Conservation (phyloP, 2,329 filamentous ascomycete genomes). For the Chrysoporthe puriensis region DNA sequence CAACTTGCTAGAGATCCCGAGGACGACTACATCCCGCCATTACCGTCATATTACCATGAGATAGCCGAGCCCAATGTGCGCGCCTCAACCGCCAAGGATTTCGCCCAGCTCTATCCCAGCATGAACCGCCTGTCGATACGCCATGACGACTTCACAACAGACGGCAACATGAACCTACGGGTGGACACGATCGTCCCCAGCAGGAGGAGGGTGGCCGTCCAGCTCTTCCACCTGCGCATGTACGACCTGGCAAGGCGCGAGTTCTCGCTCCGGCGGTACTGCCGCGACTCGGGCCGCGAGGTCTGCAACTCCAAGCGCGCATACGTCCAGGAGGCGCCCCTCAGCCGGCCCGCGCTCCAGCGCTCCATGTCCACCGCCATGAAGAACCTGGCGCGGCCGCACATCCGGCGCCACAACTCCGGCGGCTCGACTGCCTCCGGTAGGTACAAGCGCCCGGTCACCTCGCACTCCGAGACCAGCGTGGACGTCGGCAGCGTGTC, state of each 20-base stretch:
- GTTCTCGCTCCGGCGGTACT: conserved; percentile 90
- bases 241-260: conserved; percentile 84
- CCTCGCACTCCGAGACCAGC: conserved; percentile 40
- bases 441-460: conserved; percentile 39
- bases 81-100: conserved; percentile 79
- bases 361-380: conserved; percentile 54
- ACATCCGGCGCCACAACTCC: conserved; percentile 43
- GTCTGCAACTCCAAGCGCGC: conserved; percentile 83
- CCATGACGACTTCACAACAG: conserved; percentile 86
- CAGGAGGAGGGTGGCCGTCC: conserved; percentile 68
- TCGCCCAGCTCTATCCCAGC: conserved; percentile 85
- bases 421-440: conserved; percentile 36
- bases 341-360: conserved; percentile 46
- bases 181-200: conserved; percentile 76
- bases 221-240: conserved; percentile 94
- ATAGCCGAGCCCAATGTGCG: conserved; percentile 68
- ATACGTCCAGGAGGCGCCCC: conserved; percentile 60
- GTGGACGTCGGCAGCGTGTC: conserved; percentile 38
- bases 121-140: conserved; percentile 78
- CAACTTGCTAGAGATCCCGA: conserved; percentile 37
- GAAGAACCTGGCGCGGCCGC: conserved; percentile 43
- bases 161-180: conserved; percentile 96
- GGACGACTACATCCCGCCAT: conserved; percentile 49
- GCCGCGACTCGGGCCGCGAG: conserved; percentile 88
- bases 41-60: conserved; percentile 65